Conservation (phyloP, 495 filamentous ascomycete genomes). For the Penicillium ochrochloron region DNA sequence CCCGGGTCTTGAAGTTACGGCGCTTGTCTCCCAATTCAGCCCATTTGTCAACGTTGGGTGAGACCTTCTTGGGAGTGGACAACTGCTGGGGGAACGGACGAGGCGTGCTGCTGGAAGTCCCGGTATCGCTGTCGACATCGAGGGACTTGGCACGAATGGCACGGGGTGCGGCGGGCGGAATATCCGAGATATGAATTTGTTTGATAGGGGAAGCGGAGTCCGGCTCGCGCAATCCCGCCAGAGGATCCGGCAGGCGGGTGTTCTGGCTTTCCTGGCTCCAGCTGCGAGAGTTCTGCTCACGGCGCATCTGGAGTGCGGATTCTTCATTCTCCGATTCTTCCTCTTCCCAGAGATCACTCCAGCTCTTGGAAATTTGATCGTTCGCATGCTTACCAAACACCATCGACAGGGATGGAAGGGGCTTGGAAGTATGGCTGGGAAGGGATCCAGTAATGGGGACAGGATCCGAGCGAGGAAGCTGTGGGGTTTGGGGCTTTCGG, state of each 20-base stretch:
- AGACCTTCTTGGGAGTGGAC: constrained; percentile 44
- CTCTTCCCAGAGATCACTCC: constrained; percentile 96
- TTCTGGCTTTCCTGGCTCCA: constrained; percentile 77
- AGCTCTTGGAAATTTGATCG: constrained; percentile 84
- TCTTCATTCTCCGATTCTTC: constrained; percentile 72
- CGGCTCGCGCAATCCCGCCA: constrained; percentile 44
- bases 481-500: constrained; percentile 39
- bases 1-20: constrained; percentile 62
- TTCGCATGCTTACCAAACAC: constrained; percentile 78
- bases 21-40: constrained; percentile 79
- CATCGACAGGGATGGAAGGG: constrained; percentile 69
- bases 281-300: constrained; percentile 76
- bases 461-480: constrained; percentile 53
- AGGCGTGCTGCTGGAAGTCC: constrained; percentile 66
- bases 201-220: constrained; percentile 57
- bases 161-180: constrained; percentile 26
- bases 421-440: constrained; percentile 69
- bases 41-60: constrained; percentile 77
- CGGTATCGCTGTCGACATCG: constrained; percentile 62
- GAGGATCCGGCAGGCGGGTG: constrained; percentile 34
- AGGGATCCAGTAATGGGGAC: constrained; percentile 75
- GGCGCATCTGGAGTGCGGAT: constrained; percentile 59
- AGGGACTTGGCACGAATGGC: constrained; percentile 49
- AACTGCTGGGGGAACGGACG: constrained; percentile 56
- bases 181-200: constrained; percentile 25